These are phyloP conservation scores for Fusarium heterosporum DNA, from an alignment of 2,329 filamentous ascomycete species.

Conservation along the genomic window DNA sequence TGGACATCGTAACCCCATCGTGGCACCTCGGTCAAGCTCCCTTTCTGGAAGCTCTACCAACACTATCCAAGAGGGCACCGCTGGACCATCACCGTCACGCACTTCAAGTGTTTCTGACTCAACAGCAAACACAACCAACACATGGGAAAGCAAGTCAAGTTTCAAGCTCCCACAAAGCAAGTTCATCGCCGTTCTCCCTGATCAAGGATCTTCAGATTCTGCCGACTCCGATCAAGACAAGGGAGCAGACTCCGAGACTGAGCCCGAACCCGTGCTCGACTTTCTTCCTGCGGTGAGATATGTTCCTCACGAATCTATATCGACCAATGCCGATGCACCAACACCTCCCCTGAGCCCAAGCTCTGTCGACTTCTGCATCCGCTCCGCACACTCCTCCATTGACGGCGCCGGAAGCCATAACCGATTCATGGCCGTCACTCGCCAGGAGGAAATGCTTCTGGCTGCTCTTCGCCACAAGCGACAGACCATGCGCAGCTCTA, in stretches of 20 bases:
- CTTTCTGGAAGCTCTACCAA: constrained; percentile 44
- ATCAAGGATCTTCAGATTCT: constrained; percentile 43
- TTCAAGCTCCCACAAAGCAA: constrained; percentile 56
- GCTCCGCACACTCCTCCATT: constrained; percentile 54
- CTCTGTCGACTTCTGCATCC: constrained; percentile 62
- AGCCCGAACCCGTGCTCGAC: constrained; percentile 32
- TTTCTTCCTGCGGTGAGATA: constrained; percentile 30
- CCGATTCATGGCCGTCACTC: constrained; percentile 68
- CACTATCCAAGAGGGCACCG: constrained; percentile 41
- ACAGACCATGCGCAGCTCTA: constrained; percentile 65
- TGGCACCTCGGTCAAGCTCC: constrained; percentile 43
- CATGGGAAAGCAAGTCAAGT: constrained; percentile 48
- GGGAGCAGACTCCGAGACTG: constrained; percentile 28
- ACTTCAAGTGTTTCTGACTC: constrained; percentile 55
- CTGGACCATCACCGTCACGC: constrained; percentile 41
- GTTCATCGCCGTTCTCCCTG: constrained; percentile 53
- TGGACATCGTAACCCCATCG: constrained; percentile 25
- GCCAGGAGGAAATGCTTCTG: constrained; percentile 68
- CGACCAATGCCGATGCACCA: constrained; percentile 54
- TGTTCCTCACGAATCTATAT: constrained; percentile 40
- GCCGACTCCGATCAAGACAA: constrained; percentile 36
- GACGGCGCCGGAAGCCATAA: constrained; percentile 49
- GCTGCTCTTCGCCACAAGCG: constrained; percentile 68
- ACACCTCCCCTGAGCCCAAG: constrained; percentile 65
- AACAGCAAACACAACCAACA: constrained; percentile 52